A percentile compares a stretch with the other conserved stretches of the same genome.
These are phyloP conservation scores for Raphanus raphanistrum DNA, from an alignment of 345 rosid species.

Conservation along the genomic window DNA sequence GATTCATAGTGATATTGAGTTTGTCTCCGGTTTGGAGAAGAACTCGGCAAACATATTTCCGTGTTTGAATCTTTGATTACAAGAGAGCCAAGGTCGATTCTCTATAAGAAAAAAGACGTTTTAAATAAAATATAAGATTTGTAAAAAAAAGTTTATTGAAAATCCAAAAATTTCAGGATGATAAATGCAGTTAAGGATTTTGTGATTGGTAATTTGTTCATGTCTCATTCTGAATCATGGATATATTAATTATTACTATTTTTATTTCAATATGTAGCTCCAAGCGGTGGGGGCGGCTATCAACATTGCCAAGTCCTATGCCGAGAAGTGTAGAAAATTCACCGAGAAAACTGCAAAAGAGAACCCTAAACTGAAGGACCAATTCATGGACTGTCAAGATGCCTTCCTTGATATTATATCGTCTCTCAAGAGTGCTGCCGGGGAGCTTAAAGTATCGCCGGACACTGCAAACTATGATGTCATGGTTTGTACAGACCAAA, in stretches of 20 bases:
- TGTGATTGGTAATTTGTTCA: not conserved
- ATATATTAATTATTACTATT: not conserved
- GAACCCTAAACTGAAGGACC: slow-evolving; percentile 4
- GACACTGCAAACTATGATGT: slow-evolving; percentile 25
- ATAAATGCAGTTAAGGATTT: not conserved
- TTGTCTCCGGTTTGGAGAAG: too few species aligned
- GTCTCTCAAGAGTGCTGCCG: not conserved
- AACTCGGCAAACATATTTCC: not conserved
- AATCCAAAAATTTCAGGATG: not conserved
- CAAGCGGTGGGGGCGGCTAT: slow-evolving; percentile 1
- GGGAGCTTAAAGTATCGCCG: slow-evolving; percentile 16
- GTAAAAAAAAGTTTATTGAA: not conserved
- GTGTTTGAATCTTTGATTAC: not conserved
- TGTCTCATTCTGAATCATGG: not conserved
- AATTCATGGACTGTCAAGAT: not conserved
- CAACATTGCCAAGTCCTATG: not conserved
- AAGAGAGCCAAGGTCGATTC: not conserved
- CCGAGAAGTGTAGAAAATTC: not conserved
- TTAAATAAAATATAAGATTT: not conserved
- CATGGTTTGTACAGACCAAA: slow-evolving; percentile 14
- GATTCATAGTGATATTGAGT: too few species aligned
- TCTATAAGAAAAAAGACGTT: not conserved
- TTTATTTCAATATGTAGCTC: not conserved
- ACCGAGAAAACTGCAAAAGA: not conserved
- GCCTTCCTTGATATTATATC: not conserved